These are phyloP conservation scores for Decorospora gaudefroyi DNA, from an alignment of 2,329 filamentous ascomycete genomes.

Conservation along the genomic window DNA sequence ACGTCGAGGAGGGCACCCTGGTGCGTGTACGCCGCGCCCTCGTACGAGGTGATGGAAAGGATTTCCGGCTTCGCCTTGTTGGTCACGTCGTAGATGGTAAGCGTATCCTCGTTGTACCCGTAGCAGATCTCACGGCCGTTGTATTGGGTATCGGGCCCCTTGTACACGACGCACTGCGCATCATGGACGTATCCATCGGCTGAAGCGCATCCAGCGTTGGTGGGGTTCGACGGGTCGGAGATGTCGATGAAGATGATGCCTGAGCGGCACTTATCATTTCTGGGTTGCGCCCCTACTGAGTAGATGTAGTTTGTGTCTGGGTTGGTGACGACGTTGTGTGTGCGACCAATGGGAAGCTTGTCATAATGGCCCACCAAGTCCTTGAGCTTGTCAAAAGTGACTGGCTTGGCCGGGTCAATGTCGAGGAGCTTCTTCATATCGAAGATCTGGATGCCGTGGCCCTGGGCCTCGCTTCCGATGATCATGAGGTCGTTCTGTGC, in stretches of 20 bases:
- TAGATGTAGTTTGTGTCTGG: constrained; percentile 47
- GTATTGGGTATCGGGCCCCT: constrained; percentile 57
- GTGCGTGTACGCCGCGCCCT: constrained; percentile 63
- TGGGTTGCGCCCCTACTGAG: constrained; percentile 43
- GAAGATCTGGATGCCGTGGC: constrained; percentile 66
- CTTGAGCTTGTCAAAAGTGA: constrained; percentile 41
- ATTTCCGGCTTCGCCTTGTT: constrained; percentile 54
- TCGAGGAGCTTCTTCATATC: constrained; percentile 59
- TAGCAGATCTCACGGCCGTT: constrained; percentile 60
- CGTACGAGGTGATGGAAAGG: constrained; percentile 60
- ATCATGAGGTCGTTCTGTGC: constrained; percentile 52
- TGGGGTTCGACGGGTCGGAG: constrained; percentile 58
- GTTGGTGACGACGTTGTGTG: constrained; percentile 49
- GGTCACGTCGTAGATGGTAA: constrained; percentile 60
- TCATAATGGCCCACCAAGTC: constrained; percentile 45
- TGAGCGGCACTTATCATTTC: constrained; percentile 52
- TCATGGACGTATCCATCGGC: constrained; percentile 65
- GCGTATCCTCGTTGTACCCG: constrained; percentile 60
- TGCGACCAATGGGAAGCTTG: constrained; percentile 43
- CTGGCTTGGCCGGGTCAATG: constrained; percentile 42
- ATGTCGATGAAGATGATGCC: constrained; percentile 65
- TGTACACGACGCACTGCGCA: constrained; percentile 63
- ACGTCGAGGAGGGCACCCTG: constrained; percentile 59
- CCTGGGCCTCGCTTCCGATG: constrained; percentile 48
- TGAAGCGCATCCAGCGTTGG: constrained; percentile 57